Base-by-base conservation (phyloP, 768 basidiomycete species). In the Kwoniella sp. region DNA sequence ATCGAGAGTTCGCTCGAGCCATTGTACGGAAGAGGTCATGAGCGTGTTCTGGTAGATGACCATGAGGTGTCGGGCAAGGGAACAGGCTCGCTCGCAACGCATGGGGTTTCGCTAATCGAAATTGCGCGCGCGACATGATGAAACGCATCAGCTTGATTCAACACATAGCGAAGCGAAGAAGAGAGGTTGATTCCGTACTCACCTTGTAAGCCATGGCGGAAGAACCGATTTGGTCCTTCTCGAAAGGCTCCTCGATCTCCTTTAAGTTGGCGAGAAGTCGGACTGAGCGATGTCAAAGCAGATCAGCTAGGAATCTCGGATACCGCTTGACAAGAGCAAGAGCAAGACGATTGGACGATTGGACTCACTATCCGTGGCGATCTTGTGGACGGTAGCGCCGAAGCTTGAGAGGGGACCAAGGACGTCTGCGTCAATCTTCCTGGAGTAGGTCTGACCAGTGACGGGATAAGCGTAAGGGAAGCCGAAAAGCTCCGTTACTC, bases 221-320 rank as follows among this genome's bases (percentile, higher is more conserved):
- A 17, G 64, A 67, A 36, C 96, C 96, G 69, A 98, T 99, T 82
- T 99, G 96, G 21, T 95, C 95, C 56, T 92, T 90, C 81, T 99
- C 95, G 80, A 98, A 98, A 0, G 96, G 96, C 78, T 99, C 96
- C 81, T 99, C 96, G 49, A 99, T 85, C 87, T 98, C 96, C 88
- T 99, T 99, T 55, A 99, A 82, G 81, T 93, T 94, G 1, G 96
- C 95, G 47, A 99, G 83, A 30, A 99, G 83, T 30, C 96, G 86
- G 74, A 99, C 77, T 80, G 48, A 3, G 10, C 26, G 21, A 12
- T 37, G 33, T 21, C 36, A 50, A 47, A 12, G 30, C 10, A 27
- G 2, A 25, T 49, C 49, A 50, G 19, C n/a, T n/a, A n/a, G n/a
- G n/a, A n/a, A n/a, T n/a, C n/a, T n/a, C n/a, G n/a, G n/a, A n/a